Conservation (phyloP, 805 yeast species). For the Candida xiaguanensis region DNA sequence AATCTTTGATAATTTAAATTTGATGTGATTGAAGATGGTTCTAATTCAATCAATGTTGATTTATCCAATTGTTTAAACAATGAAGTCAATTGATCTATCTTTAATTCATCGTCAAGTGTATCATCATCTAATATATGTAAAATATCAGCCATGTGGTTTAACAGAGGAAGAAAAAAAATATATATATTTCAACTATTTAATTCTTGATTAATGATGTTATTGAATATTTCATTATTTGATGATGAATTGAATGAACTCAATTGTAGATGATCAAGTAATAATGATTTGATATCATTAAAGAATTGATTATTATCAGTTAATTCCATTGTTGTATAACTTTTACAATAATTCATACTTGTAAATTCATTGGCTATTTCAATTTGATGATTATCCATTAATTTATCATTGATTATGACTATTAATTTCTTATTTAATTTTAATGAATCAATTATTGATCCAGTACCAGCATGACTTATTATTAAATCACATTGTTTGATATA, state of each 20-base stretch:
- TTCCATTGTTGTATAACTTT: slow-evolving; percentile 6
- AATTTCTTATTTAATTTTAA: slow-evolving; percentile 53
- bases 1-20: slow-evolving; percentile 1
- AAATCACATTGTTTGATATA: slow-evolving; percentile 48
- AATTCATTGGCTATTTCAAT: slow-evolving; percentile 55
- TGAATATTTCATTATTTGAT: slow-evolving; percentile 5
- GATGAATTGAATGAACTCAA: slow-evolving; percentile 6
- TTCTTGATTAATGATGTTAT: slow-evolving; percentile 9
- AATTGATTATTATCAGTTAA: not conserved
- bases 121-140: slow-evolving; percentile 1
- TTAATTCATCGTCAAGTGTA: slow-evolving; percentile 2
- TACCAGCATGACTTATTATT: slow-evolving; percentile 85
- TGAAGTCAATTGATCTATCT: not conserved
- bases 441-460: slow-evolving; percentile 87
- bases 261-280: slow-evolving; percentile 6
- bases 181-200: slow-evolving; percentile 1
- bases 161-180: not conserved
- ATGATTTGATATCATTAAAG: slow-evolving; percentile 1
- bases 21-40: not conserved
- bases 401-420: slow-evolving; percentile 66
- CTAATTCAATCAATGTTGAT: not conserved
- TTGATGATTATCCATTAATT: slow-evolving; percentile 87
- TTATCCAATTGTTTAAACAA: not conserved
- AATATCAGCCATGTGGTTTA: not conserved
- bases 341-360: slow-evolving; percentile 8